These are phyloP conservation scores for Teunomyces gatunensis DNA, from an alignment of 805 yeast species.

Conservation along the genomic window DNA sequence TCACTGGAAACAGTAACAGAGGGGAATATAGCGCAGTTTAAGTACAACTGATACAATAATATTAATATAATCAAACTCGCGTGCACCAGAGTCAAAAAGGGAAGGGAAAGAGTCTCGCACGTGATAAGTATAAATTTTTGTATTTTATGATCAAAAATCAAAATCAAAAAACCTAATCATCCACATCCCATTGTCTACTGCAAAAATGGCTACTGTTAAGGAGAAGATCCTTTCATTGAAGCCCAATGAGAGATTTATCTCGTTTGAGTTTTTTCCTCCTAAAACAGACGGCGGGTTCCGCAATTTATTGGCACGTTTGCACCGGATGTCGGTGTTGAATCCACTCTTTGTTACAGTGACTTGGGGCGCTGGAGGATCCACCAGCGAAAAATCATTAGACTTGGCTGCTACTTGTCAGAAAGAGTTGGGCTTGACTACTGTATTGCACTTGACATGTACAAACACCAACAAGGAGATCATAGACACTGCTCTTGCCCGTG, in stretches of 20 bases:
- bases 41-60: conserved; percentile 10
- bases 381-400: conserved; percentile 81
- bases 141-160: no score
- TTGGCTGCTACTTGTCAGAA: conserved; percentile 74
- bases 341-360: conserved; percentile 92
- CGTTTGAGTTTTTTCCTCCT: conserved; percentile 97
- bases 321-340: conserved; percentile 82
- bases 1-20: conserved; percentile 61
- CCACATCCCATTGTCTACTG: neutral
- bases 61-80: no score
- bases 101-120: neutral
- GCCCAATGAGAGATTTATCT: conserved; percentile 62
- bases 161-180: no score
- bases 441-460: conserved; percentile 94
- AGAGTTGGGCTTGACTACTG: conserved; percentile 80
- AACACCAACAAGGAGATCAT: conserved; percentile 76
- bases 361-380: conserved; percentile 99
- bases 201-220: conserved; percentile 30
- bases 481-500: conserved; percentile 72
- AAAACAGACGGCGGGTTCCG: conserved; percentile 87
- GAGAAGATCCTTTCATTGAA: conserved; percentile 51
- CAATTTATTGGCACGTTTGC: conserved; percentile 81
- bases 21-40: conserved; percentile 95
- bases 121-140: conserved; percentile 1
- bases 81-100: neutral